These are phyloP conservation scores for Ceratocystiopsis brevicomis DNA, from an alignment of 2,329 filamentous ascomycete species.

Conservation along the genomic window DNA sequence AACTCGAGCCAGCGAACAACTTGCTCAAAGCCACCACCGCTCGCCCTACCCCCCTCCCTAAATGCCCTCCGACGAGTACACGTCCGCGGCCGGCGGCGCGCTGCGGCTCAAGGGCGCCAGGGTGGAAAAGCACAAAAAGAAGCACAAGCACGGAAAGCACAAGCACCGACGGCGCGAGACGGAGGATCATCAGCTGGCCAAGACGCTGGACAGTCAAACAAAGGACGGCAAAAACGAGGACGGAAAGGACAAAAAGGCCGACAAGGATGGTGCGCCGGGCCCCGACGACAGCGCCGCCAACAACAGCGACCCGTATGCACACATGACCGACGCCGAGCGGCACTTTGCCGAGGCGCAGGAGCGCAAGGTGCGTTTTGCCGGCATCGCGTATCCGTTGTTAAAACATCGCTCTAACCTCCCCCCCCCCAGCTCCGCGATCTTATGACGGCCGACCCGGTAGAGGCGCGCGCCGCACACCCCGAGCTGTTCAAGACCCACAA, in stretches of 20 bases:
- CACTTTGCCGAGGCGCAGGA: constrained; percentile 62
- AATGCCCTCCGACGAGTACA: constrained; percentile 64
- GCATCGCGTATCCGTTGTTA: constrained; percentile 16
- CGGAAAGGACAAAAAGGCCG: constrained; percentile 2
- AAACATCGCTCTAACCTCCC: neutral
- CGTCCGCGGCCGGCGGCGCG: constrained; percentile 45
- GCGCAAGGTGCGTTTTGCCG: constrained; percentile 36
- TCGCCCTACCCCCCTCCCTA: neutral
- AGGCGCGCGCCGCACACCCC: constrained; percentile 25
- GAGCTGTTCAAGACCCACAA: constrained; percentile 94
- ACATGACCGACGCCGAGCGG: constrained; percentile 71
- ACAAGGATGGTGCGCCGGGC: constrained; percentile 7
- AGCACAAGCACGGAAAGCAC: constrained; percentile 19
- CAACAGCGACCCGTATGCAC: constrained; percentile 10
- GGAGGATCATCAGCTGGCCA: constrained; percentile 4
- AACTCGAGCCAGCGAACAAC: neutral
- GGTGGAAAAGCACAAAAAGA: constrained; percentile 44
- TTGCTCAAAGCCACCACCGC: neutral
- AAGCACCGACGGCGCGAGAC: constrained; percentile 8
- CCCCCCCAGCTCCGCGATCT: constrained; percentile 48
- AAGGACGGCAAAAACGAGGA: constrained; percentile 6
- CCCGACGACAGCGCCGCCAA: constrained; percentile 14
- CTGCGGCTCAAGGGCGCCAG: constrained; percentile 71
- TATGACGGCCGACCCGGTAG: constrained; percentile 38
- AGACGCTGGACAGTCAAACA: too few species aligned